Conservation (phyloP, 306 rosid genomes). For the Cicer judaicum region DNA sequence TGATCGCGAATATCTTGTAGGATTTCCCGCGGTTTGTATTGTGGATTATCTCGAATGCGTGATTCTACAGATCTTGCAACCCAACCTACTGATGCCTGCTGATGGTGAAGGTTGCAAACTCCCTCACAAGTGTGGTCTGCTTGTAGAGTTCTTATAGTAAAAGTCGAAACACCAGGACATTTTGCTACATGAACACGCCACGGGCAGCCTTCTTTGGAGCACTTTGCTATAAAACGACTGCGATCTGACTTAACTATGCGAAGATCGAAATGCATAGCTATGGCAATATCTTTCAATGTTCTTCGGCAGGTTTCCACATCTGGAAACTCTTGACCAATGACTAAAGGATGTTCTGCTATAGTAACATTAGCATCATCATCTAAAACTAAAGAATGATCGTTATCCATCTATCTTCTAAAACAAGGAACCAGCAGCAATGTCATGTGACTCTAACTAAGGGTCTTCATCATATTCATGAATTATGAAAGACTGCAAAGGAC, state of each 20-base stretch:
- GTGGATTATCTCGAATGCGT: constrained; percentile 94
- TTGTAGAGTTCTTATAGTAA: constrained; percentile 88
- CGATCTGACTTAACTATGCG: constrained; percentile 98
- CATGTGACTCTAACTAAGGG: constrained; percentile 57
- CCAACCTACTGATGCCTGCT: constrained; percentile 99
- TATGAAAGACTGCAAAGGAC: constrained; percentile 45
- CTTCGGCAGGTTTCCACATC: constrained; percentile 98
- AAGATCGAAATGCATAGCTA: constrained; percentile 95
- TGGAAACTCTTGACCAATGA: constrained; percentile 94
- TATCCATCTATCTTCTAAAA: constrained; percentile 66
- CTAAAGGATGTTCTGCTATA: constrained; percentile 59
- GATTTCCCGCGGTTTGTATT: constrained; percentile 92
- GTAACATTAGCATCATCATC: constrained; percentile 50
- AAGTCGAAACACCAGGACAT: constrained; percentile 96
- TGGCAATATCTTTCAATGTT: constrained; percentile 92
- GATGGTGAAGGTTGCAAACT: constrained; percentile 93
- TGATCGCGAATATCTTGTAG: constrained; percentile 93
- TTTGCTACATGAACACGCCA: constrained; percentile 99
- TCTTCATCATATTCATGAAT: constrained; percentile 50
- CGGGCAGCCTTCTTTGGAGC: constrained; percentile 99
- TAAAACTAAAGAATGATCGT: constrained; percentile 59
- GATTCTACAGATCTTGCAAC: constrained; percentile 99
- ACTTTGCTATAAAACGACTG: constrained; percentile 96
- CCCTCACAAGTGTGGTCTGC: constrained; percentile 98
- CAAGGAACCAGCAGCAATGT: constrained; percentile 49